A percentile compares a stretch with the other conserved stretches of the same genome.
Conservation (phyloP, 2,329 filamentous ascomycete species). For the Biscogniauxia sp. region DNA sequence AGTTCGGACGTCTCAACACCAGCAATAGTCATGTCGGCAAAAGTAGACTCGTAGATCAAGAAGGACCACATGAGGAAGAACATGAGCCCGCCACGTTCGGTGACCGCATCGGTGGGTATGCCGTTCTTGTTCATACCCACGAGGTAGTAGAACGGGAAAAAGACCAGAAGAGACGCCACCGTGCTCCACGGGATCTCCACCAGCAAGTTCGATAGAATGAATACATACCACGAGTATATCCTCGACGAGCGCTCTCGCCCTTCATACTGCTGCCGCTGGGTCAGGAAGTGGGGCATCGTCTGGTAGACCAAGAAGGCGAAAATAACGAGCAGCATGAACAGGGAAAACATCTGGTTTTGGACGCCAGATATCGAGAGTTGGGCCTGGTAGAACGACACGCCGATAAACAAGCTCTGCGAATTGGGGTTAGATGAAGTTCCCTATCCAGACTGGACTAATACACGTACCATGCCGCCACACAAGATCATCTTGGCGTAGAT, state of each 20-base stretch:
- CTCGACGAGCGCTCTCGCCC: conserved; percentile 77
- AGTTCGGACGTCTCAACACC: conserved; percentile 3
- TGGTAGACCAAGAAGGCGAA: conserved; percentile 77
- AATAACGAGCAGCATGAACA: conserved; percentile 47
- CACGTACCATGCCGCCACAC: conserved; percentile 4
- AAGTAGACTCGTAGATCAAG: conserved; percentile 3
- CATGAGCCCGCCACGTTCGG: conserved; percentile 6
- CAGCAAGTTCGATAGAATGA: conserved; percentile 75
- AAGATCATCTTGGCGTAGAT: conserved; percentile 12
- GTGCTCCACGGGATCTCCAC: conserved; percentile 61
- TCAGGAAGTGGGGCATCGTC: conserved; percentile 78
- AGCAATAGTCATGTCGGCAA: conserved; percentile 6
- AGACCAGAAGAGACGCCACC: conserved; percentile 1
- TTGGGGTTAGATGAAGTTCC: not conserved
- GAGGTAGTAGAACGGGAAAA: conserved; percentile 17
- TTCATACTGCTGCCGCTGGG: conserved; percentile 76
- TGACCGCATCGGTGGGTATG: not conserved
- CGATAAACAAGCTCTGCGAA: conserved; percentile 64
- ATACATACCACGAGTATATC: conserved; percentile 79
- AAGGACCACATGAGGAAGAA: conserved; percentile 8
- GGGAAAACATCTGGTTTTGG: conserved; percentile 54
- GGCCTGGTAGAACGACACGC: conserved; percentile 72
- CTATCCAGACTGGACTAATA: not conserved
- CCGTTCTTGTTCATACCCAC: conserved; percentile 7
- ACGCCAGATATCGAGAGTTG: conserved; percentile 73